A percentile compares a stretch with the other conserved stretches of the same genome.
These are phyloP conservation scores for Fusarium incarnatum DNA, from an alignment of 2,329 filamentous ascomycete genomes.

Conservation along the genomic window DNA sequence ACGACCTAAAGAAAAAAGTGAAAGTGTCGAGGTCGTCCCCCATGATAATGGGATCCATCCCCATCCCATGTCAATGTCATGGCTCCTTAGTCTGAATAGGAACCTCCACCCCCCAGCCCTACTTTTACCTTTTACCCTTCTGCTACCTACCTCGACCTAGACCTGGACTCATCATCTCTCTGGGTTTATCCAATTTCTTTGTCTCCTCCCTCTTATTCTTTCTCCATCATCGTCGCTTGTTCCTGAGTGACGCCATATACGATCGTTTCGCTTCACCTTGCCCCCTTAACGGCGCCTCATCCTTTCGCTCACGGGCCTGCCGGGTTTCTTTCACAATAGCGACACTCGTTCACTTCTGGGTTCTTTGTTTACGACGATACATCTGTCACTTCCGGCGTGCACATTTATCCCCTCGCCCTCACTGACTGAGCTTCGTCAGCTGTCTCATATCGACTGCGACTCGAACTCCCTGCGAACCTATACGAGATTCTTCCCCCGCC, in stretches of 20 bases:
- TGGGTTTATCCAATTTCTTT: slow-evolving; percentile 36
- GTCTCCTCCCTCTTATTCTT: slow-evolving; percentile 17
- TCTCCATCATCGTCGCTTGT: slow-evolving; percentile 36
- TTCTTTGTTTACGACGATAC: slow-evolving; percentile 21
- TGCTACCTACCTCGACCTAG: not conserved
- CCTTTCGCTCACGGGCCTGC: slow-evolving; percentile 30
- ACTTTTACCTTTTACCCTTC: slow-evolving; percentile 26
- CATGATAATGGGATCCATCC: slow-evolving; percentile 38
- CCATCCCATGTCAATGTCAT: slow-evolving; percentile 37
- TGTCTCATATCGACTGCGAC: slow-evolving; percentile 16
- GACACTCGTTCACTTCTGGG: slow-evolving; percentile 34
- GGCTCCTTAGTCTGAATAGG: slow-evolving; percentile 34
- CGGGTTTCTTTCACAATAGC: slow-evolving; percentile 18
- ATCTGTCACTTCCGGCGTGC: not conserved
- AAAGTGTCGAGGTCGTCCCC: slow-evolving; percentile 25
- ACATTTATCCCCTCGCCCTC: not conserved
- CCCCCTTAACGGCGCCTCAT: slow-evolving; percentile 35
- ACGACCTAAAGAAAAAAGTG: slow-evolving; percentile 1
- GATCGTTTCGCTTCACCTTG: slow-evolving; percentile 22
- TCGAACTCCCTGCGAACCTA: slow-evolving; percentile 24
- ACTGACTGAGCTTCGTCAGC: slow-evolving; percentile 15
- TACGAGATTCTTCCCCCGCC: slow-evolving; percentile 21
- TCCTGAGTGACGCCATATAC: slow-evolving; percentile 34
- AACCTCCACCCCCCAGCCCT: slow-evolving; percentile 39
- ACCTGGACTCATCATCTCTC: slow-evolving; percentile 7